Evolutionary conservation across 371 early-diverging fungal genomes (phyloP).

Genomic region (Syncephalastrum monosporum): DNA sequence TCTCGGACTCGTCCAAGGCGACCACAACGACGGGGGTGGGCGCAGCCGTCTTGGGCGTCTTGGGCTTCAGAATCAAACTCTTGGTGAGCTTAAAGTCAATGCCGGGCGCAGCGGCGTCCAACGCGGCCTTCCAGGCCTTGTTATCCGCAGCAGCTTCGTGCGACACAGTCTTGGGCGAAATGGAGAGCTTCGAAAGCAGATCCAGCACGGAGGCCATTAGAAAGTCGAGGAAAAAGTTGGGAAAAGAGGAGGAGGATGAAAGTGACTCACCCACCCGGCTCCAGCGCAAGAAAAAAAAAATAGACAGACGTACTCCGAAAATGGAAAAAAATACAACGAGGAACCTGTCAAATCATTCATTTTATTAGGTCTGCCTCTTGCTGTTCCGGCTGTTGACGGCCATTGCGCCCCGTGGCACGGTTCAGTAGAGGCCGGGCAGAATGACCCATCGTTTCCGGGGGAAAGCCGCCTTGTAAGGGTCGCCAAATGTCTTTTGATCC

Average conservation of each 20-base stretch:
- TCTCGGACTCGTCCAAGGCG: constrained; percentile 55
- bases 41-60: constrained; percentile 65
- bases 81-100: constrained; percentile 49
- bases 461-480: constrained; percentile 29
- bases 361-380: too few relatives aligned
- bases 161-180: constrained; percentile 41
- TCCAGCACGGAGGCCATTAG: constrained; percentile 39
- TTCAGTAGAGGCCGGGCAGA: constrained; percentile 43
- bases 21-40: constrained; percentile 65
- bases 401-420: too few relatives aligned
- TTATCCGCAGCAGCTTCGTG: constrained; percentile 56
- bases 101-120: constrained; percentile 24
- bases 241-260: background rate
- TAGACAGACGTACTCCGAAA: too few relatives aligned
- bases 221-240: background rate
- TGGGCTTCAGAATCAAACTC: constrained; percentile 72
- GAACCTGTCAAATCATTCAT: too few relatives aligned
- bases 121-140: constrained; percentile 53
- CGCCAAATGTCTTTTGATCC: constrained; percentile 57
- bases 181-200: constrained; percentile 40
- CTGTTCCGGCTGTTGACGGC: too few relatives aligned
- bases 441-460: constrained; percentile 37
- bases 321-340: too few relatives aligned
- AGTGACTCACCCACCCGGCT: too few relatives aligned
- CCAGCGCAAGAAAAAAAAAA: too few relatives aligned